Evolutionary conservation across 768 basidiomycete species (phyloP).

Genomic region (Leccinum barrowsii): DNA sequence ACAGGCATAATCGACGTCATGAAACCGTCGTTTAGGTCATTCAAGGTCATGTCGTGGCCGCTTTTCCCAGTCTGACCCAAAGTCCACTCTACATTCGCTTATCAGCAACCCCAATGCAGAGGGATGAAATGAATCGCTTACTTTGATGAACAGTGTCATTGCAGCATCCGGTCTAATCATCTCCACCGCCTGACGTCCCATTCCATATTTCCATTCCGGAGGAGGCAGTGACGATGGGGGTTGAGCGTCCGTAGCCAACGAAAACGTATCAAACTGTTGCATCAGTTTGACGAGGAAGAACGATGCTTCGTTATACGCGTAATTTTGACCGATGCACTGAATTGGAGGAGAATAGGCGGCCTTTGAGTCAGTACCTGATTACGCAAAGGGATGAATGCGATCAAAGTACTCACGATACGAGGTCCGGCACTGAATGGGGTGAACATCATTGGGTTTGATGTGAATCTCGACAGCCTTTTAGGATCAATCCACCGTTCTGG

Average conservation of each 20-base stretch:
- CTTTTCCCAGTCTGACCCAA: conserved; percentile 49
- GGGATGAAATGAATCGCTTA: conserved; percentile 26
- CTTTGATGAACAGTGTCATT: conserved; percentile 66
- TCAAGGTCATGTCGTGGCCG: conserved; percentile 10
- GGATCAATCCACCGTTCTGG: conserved; percentile 76
- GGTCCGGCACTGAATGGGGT: conserved; percentile 75
- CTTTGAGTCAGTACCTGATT: conserved; percentile 7
- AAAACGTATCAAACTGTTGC: conserved; percentile 60
- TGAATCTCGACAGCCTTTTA: conserved; percentile 45
- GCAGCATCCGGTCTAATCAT: conserved; percentile 60
- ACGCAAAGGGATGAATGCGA: neutral
- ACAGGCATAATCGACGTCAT: neutral
- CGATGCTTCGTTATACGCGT: conserved; percentile 74
- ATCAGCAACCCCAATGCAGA: conserved; percentile 7
- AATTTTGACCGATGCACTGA: conserved; percentile 70
- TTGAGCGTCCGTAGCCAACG: conserved; percentile 58
- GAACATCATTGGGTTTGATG: conserved; percentile 64
- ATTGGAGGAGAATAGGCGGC: conserved; percentile 12
- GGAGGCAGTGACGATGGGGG: conserved; percentile 63
- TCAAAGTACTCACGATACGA: conserved; percentile 38
- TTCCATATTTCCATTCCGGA: conserved; percentile 44
- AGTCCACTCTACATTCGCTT: conserved; percentile 45
- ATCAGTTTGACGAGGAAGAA: conserved; percentile 67
- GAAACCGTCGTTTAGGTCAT: neutral
- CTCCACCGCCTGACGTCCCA: conserved; percentile 52